Evolutionary conservation across 2,329 filamentous ascomycete genomes (phyloP), one percentile per base, ranked within the genome.

Genomic region (Pseudogymnoascus sp.): DNA sequence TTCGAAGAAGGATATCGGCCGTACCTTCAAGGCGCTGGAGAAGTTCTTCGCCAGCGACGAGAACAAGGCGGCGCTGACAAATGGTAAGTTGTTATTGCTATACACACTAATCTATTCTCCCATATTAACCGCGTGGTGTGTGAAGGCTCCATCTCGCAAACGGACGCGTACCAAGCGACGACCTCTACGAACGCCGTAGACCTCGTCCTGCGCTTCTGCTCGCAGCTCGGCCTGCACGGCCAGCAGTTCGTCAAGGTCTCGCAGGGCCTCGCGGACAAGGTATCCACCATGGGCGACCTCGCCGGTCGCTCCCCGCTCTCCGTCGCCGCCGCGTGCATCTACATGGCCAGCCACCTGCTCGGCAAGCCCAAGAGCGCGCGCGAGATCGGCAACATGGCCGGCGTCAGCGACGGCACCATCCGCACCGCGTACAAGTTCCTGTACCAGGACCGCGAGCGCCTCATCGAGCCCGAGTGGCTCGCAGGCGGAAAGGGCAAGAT

Each of bases 321-420:
- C 1, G 91, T 95, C 65, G 93, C 95, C 5, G 93, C 92, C 16
- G 92, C 94, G 33, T 96, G 92, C 74, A 97, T 99, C 75, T 99
- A 94, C 80, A 94, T 97, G 86, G 90, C 93, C 3, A 92, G 91
- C 30, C 86, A 93, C 71, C 82, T 97, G 38, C 88, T 96, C 78
- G 90, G 88, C 62, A 84, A 94, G 68, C 80, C 85, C 19, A 90
- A 89, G 70, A 80, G 84, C 5, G 89, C 91, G n/a, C 92, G 92
- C 74, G 89, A 95, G 65, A 97, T 99, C 69, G 90, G 91, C 4
- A 75, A 77, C 23, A 88, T 94, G 16, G 91, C 90, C 0, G 91
- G 91, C 67, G 94, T 99, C 28, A 97, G 92, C 73, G 95, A 99
- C 72, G 92, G 94, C 62, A 99, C 94, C 0, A 96, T 99, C 70